Percentiles rank a stretch among this genome's conserved stretches.
These are phyloP conservation scores for Hortiboletus rubellus DNA, from an alignment of 1,284 basidiomycete species.

Conservation along the genomic window DNA sequence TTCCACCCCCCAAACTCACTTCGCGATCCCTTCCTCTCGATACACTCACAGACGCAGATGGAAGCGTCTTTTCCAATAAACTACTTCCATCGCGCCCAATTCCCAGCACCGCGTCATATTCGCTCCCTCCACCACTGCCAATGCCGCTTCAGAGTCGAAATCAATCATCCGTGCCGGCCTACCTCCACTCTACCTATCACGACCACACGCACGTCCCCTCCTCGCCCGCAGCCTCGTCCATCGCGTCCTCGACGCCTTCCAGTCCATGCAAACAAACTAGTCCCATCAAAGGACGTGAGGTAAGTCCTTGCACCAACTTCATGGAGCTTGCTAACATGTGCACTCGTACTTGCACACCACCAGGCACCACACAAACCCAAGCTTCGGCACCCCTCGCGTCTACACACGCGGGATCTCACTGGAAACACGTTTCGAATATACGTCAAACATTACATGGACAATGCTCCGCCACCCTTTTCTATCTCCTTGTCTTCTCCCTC, in stretches of 20 bases:
- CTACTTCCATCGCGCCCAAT: not conserved
- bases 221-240: slow-evolving; percentile 23
- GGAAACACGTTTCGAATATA: slow-evolving; percentile 70
- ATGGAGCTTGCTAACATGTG: not conserved
- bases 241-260: slow-evolving; percentile 31
- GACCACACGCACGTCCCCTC: slow-evolving; percentile 11
- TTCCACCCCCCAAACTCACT: slow-evolving; percentile 32
- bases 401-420: slow-evolving; percentile 64
- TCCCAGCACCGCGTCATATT: slow-evolving; percentile 4
- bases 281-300: slow-evolving; percentile 15
- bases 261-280: slow-evolving; percentile 29
- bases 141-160: slow-evolving; percentile 12
- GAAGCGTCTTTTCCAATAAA: slow-evolving; percentile 14
- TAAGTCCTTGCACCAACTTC: not conserved
- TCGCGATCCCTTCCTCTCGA: slow-evolving; percentile 4
- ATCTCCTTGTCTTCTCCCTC: slow-evolving; percentile 2
- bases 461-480: slow-evolving; percentile 29
- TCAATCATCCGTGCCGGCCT: not conserved
- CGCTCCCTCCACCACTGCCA: slow-evolving; percentile 17
- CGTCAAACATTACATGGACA: slow-evolving; percentile 74
- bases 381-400: slow-evolving; percentile 66
- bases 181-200: not conserved
- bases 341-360: not conserved
- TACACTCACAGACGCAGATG: not conserved
- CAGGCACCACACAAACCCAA: slow-evolving; percentile 32